These are phyloP conservation scores for Ambrosia trifida DNA, from an alignment of 129 eudicot species.

Conservation along the genomic window DNA sequence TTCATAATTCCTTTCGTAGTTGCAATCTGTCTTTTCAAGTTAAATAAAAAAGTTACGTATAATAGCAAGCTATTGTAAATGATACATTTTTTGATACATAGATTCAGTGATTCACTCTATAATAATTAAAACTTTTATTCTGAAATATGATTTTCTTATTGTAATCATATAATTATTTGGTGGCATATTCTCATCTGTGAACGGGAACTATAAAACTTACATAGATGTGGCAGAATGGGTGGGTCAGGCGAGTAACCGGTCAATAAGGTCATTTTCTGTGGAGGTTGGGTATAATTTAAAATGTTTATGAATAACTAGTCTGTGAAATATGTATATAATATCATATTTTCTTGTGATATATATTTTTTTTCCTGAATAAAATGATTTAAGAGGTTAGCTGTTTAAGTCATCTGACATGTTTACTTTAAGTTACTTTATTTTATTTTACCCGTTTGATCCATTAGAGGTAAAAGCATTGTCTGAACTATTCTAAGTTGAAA, in stretches of 20 bases:
- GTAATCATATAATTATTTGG: not conserved
- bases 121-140: not conserved
- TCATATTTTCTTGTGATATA: not conserved
- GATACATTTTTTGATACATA: too few relatives aligned
- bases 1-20: not conserved
- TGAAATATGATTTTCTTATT: not conserved
- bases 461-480: not conserved
- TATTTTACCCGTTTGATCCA: not conserved
- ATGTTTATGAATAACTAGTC: not conserved
- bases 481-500: not conserved
- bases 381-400: not conserved
- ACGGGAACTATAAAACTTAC: not conserved
- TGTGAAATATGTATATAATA: not conserved
- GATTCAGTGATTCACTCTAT: not conserved
- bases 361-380: not conserved
- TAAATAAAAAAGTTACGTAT: constrained; percentile 14
- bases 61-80: constrained; percentile 4
- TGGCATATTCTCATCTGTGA: not conserved
- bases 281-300: too few relatives aligned
- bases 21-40: constrained; percentile 1
- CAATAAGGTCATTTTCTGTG: too few relatives aligned
- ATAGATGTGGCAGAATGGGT: not conserved
- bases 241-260: too few relatives aligned
- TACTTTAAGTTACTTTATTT: not conserved
- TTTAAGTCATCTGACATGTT: not conserved